phyloP scores from a whole-genome alignment of 352 stramenopile genomes.

The Globisporangium recalcitrans region DNA sequence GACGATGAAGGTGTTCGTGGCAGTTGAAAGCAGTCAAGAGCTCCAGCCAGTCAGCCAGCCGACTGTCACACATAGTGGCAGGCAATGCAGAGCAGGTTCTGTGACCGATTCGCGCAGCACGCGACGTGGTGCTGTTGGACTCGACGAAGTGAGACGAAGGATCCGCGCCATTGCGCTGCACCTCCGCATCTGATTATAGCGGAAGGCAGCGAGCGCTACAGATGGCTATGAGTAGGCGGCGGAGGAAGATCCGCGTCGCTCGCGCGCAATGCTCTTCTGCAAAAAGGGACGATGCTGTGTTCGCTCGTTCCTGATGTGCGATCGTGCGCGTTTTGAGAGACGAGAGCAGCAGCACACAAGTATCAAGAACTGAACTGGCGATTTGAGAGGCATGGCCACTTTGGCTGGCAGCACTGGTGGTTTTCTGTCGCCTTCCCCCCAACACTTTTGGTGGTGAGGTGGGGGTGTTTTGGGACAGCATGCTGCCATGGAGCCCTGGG shows the following conservation, averaged over 20 bases:
- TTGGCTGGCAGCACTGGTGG: neutral
- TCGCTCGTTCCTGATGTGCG: neutral
- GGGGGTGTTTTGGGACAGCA: neutral
- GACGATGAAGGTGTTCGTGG: neutral
- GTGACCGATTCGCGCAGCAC: neutral
- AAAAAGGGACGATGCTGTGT: conserved; percentile 2
- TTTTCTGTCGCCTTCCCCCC: neutral
- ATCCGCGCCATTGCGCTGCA: neutral
- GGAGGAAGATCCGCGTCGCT: neutral
- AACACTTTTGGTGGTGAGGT: neutral
- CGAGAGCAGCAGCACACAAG: neutral
- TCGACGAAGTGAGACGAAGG: neutral
- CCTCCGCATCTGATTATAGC: neutral
- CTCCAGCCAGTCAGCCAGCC: neutral
- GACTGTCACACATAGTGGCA: neutral
- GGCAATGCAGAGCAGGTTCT: neutral
- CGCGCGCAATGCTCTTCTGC: neutral
- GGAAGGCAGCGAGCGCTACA: neutral
- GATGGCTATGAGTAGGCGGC: neutral
- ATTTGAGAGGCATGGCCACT: conserved; percentile 6
- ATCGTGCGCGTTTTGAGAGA: neutral
- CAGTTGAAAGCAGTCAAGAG: neutral
- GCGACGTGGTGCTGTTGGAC: neutral
- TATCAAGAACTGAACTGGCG: neutral
- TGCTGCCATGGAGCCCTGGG: no score